Evolutionary conservation across 208 protist species (phyloP), one percentile per base, ranked within the genome.

Genomic region (Wallacemonas rigidus): DNA sequence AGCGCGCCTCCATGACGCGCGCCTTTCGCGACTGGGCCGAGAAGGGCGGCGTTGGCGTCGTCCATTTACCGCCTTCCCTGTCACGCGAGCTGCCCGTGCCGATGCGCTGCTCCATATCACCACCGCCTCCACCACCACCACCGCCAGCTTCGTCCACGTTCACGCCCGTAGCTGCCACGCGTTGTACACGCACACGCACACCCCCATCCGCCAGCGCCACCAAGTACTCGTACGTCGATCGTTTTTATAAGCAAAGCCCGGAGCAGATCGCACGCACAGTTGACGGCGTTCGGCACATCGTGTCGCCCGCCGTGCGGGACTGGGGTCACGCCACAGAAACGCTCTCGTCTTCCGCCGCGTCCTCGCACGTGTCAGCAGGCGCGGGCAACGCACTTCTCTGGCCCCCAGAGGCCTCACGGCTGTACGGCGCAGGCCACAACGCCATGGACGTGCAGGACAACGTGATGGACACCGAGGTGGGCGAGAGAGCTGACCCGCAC

Each of bases 201-300:
- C 41, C n/a, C 15, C 56, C 14, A 35, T n/a, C 55, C 12, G 7
- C 45, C 26, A 2, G 5, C 14, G 38, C 41, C 7, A 9, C 48
- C 44, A 54, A 68, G 44, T 76, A 76, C 63, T 84, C 82, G 36
- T 87, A 87, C 48, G 75, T 87, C 53, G 76, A 87, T 15, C 69
- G 75, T 6, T 87, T 87, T 74, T 83, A 76, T 56, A 77, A 77
- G 71, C 69, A 76, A 12, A 72, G 69, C 15, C 79, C 39, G 6
- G 60, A 65, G 40, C 60, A 65, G 43, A 41, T 65, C 5, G 60
- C 41, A 50, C 3, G 17, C 3, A 65, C 60, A 4, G 40, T 65
- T 3, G 12, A 51, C 14, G n/a, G 36, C 41, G 60, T 65, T 4
- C 6, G 14, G 11, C 11, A 17, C 41, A 4, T 12, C 14, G 12